Evolutionary conservation across 164 flowering plant genomes (phyloP).

Genomic region (Magnolia sinica): DNA sequence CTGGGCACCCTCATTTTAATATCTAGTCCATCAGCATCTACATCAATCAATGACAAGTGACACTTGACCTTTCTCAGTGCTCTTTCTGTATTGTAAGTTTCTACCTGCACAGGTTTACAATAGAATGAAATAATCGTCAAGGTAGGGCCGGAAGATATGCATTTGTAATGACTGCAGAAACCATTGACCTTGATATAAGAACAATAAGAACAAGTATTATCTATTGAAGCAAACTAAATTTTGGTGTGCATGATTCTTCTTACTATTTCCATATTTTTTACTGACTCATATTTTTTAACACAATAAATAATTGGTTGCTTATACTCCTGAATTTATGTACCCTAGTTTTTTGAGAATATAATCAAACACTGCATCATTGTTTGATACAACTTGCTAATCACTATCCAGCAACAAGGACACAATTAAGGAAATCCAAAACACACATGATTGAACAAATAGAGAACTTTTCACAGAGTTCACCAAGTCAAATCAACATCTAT

Average conservation of each 20-base stretch:
- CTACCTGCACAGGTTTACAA: constrained; percentile 53
- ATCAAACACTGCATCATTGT: no score
- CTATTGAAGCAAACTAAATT: no score
- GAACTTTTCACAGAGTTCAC: no score
- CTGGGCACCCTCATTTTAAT: constrained; percentile 19
- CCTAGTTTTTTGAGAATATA: no score
- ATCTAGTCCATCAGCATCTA: constrained; percentile 33
- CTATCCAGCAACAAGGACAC: no score
- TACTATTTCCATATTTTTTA: neutral
- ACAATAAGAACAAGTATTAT: no score
- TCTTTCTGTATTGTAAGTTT: constrained; percentile 61
- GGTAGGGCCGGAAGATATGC: no score
- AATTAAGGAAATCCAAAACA: no score
- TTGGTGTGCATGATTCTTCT: no score
- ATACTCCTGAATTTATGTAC: no score
- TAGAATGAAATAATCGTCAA: neutral
- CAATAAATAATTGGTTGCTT: neutral
- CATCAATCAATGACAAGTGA: constrained; percentile 42
- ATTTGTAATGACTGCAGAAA: neutral
- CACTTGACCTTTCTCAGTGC: constrained; percentile 71
- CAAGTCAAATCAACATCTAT: neutral
- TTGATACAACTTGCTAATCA: no score
- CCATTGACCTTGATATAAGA: neutral
- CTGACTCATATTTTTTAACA: neutral
- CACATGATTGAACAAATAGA: no score